A percentile compares a stretch with the other conserved stretches of the same genome.
phyloP scores from a whole-genome alignment of 805 yeast genomes.

The Candida insectorum region DNA sequence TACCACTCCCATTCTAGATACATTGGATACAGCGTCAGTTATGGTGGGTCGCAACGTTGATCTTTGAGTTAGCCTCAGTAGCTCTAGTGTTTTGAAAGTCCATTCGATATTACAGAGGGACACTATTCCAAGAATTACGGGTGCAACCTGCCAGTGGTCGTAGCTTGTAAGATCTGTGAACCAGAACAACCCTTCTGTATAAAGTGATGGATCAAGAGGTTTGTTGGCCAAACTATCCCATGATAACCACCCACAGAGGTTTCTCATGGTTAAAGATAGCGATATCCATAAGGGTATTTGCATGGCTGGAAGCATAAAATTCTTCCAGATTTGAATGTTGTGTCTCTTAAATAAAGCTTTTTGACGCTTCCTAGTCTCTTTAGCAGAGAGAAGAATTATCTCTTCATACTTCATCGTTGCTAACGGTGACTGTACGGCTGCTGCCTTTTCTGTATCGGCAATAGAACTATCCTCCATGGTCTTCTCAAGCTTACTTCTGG shows the following conservation, averaged over 20 bases:
- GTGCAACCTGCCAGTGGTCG: slow-evolving; percentile 64
- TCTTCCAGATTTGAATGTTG: slow-evolving; percentile 78
- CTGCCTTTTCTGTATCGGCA: slow-evolving; percentile 5
- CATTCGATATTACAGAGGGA: slow-evolving; percentile 81
- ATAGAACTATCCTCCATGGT: slow-evolving; percentile 15
- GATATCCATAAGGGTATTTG: slow-evolving; percentile 88
- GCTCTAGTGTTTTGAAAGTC: slow-evolving; percentile 62
- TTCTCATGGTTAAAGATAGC: slow-evolving; percentile 71
- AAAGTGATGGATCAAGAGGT: slow-evolving; percentile 49
- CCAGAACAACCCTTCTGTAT: slow-evolving; percentile 60
- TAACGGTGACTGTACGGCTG: slow-evolving; percentile 24
- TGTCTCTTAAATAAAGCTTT: slow-evolving; percentile 62
- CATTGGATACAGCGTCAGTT: slow-evolving; percentile 61
- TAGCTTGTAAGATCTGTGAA: slow-evolving; percentile 53
- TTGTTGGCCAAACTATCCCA: slow-evolving; percentile 40
- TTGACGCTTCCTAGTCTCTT: slow-evolving; percentile 76
- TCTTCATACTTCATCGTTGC: slow-evolving; percentile 68
- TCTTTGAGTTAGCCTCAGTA: slow-evolving; percentile 42
- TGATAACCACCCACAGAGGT: slow-evolving; percentile 65
- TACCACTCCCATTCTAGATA: slow-evolving; percentile 72
- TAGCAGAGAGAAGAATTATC: slow-evolving; percentile 66
- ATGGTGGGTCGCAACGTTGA: slow-evolving; percentile 52
- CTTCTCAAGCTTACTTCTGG: slow-evolving; percentile 20
- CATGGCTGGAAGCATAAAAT: slow-evolving; percentile 66
- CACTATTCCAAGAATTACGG: slow-evolving; percentile 66